Base-by-base conservation (phyloP, 2,329 filamentous ascomycete species). In the Penicillium paneum region DNA sequence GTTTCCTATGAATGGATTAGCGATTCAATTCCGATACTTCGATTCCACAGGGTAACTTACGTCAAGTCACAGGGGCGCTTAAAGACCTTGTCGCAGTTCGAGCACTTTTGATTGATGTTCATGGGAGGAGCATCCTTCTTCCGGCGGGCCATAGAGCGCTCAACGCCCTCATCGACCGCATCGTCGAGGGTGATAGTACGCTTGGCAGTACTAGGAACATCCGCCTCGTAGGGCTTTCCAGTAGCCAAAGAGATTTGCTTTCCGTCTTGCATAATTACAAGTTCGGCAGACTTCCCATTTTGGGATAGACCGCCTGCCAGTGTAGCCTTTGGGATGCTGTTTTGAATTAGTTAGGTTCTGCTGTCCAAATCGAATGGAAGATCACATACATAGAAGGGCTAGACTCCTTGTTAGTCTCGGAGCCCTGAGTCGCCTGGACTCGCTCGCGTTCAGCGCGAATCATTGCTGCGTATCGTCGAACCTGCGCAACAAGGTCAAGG, bases 61-160 rank as follows among this genome's bases (percentile, higher is more conserved):
- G 91, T 97, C 55, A 97, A 79, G 72, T 99, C 94, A 74, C 94
- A 97, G n/a, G 91, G 91, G 58, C 94, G 87, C 76, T 94, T 95
- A 79, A 97, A 97, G 74, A 93, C 85, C 77, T 96, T 97, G 73
- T 84, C 86, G 77, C 93, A 97, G 69, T 91, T 84, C 59, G 82
- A 82, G 79, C 91, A 96, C 65, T 84, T 85, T 76, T 93, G 88
- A 44, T 90, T 86, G 46, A 93, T 85, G 73, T 95, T 88, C 74
- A 93, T 90, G 6, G 89, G 88, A 48, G 86, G 88, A 34, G 91
- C 90, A 56, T 93, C 93, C 84, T 96, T 96, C 83, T 95, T 95
- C 63, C 91, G 88, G 55, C 92, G 88, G 54, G 92, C 93, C 93
- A 97, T 97, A 38, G 92, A 97, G 46, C 92, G 90, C 75, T 87